Conservation (phyloP, 805 yeast species). For the Metschnikowia gelsemii region DNA sequence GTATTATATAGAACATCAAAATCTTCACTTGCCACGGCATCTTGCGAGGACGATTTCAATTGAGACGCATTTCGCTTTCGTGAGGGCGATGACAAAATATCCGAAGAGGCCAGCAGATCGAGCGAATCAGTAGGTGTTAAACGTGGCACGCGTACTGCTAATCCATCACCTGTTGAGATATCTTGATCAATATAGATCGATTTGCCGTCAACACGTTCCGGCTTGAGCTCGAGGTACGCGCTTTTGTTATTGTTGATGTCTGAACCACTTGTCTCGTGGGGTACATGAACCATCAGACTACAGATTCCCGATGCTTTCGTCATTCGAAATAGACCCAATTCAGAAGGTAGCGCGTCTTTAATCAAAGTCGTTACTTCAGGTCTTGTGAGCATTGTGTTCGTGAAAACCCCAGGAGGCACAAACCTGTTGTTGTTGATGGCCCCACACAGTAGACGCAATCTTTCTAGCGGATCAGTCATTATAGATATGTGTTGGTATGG, state of each 20-base stretch:
- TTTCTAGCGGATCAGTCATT: constrained; percentile 14
- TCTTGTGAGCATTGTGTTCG: constrained; percentile 55
- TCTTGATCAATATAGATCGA: constrained; percentile 32
- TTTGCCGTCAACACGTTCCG: constrained; percentile 52
- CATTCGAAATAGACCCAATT: constrained; percentile 49
- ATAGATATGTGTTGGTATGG: background rate
- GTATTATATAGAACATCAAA: constrained; percentile 42
- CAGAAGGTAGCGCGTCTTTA: constrained; percentile 56
- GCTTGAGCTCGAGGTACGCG: constrained; percentile 10
- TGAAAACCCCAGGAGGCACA: constrained; percentile 59
- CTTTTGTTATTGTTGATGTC: background rate
- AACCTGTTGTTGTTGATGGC: constrained; percentile 47
- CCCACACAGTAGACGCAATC: constrained; percentile 25
- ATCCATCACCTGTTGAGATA: constrained; percentile 27
- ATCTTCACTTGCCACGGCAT: constrained; percentile 29
- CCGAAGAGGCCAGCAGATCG: constrained; percentile 1
- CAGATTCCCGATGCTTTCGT: constrained; percentile 34
- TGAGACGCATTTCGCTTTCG: constrained; percentile 9
- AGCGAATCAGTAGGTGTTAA: constrained; percentile 9
- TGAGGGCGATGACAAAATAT: constrained; percentile 19
- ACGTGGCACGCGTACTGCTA: constrained; percentile 32
- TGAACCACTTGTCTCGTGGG: background rate
- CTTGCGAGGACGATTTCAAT: constrained; percentile 7
- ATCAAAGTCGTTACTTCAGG: constrained; percentile 57
- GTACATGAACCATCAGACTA: constrained; percentile 5